Conservation (phyloP, 805 yeast species). For the Candida pini region DNA sequence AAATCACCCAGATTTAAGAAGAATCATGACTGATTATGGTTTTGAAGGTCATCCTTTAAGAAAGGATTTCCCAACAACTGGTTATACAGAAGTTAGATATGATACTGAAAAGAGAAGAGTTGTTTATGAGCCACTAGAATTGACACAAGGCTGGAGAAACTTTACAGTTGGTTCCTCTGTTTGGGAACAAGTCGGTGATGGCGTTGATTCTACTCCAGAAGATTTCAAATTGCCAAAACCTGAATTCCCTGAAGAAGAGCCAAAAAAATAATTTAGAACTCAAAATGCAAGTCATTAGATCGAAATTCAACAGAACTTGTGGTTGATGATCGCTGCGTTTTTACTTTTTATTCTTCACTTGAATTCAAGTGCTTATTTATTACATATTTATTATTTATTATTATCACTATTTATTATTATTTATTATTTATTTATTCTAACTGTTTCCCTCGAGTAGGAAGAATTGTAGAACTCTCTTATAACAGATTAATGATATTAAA, state of each 20-base stretch:
- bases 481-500: no score
- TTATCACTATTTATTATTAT: conserved; percentile 3
- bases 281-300: no score
- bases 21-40: conserved; percentile 89
- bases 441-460: no score
- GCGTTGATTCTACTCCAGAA: conserved; percentile 76
- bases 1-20: conserved; percentile 83
- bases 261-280: conserved; percentile 27
- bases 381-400: conserved; percentile 18
- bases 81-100: conserved; percentile 84
- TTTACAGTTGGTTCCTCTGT: conserved; percentile 83
- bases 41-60: conserved; percentile 89
- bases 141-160: conserved; percentile 90
- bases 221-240: conserved; percentile 79
- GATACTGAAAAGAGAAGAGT: conserved; percentile 89
- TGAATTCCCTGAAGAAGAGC: conserved; percentile 51
- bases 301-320: no score
- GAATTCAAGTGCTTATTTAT: conserved; percentile 6
- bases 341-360: conserved; percentile 5
- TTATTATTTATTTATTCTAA: no score
- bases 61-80: conserved; percentile 90
- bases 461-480: no score
- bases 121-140: conserved; percentile 83
- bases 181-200: conserved; percentile 91
- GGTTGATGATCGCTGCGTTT: no score